phyloP scores from a whole-genome alignment of 371 early-diverging fungal species.

The Saksenaea vasiformis region DNA sequence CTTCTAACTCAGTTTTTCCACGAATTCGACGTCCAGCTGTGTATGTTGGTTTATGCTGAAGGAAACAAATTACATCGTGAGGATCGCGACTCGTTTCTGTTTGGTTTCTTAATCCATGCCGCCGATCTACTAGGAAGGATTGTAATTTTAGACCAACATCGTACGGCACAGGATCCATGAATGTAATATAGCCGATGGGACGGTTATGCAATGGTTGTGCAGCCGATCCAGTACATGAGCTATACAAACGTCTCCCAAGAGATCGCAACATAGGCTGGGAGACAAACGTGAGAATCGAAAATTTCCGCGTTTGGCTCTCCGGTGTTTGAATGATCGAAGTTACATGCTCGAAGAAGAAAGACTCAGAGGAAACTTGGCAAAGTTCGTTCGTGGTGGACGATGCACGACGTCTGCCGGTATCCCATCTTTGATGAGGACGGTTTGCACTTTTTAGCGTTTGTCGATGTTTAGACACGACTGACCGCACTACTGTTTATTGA shows the following conservation, averaged over 20 bases:
- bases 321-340: no score
- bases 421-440: no score
- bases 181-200: constrained; percentile 19
- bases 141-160: constrained; percentile 59
- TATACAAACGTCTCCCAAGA: not conserved
- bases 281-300: not conserved
- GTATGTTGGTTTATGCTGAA: constrained; percentile 89
- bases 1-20: constrained; percentile 54
- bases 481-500: no score
- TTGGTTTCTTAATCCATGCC: not conserved
- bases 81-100: constrained; percentile 16
- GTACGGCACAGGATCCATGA: constrained; percentile 46
- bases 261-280: not conserved
- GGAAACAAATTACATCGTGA: constrained; percentile 71
- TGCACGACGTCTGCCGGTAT: no score
- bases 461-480: no score
- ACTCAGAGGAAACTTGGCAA: no score
- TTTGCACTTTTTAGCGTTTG: no score
- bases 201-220: not conserved
- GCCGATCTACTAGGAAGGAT: not conserved
- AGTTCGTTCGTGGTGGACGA: no score
- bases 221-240: constrained; percentile 1
- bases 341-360: no score
- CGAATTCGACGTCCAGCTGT: constrained; percentile 89
- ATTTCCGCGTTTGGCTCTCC: not conserved